Evolutionary conservation across 441 rosid genomes (phyloP).

Genomic region (Populus hybrid): DNA sequence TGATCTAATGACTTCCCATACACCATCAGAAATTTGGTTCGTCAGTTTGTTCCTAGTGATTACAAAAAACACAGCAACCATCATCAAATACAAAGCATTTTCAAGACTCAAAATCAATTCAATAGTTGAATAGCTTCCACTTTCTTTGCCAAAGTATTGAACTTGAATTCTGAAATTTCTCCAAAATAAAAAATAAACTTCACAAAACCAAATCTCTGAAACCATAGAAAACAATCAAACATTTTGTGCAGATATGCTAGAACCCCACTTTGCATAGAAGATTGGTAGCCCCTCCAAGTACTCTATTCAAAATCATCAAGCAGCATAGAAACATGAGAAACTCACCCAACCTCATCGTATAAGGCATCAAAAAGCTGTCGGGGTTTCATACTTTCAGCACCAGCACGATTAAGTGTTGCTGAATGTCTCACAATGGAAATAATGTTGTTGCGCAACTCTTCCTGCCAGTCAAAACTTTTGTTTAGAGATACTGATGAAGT

Average conservation of each 20-base stretch:
- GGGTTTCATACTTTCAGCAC: constrained; percentile 69
- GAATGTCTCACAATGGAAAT: constrained; percentile 70
- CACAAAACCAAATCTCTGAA: not conserved
- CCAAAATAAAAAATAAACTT: not conserved
- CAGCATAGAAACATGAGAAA: not conserved
- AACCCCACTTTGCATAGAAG: not conserved
- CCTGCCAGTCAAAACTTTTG: constrained; percentile 41
- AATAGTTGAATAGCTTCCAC: not conserved
- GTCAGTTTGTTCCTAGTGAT: constrained; percentile 51
- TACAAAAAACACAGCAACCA: constrained; percentile 3
- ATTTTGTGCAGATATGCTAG: not conserved
- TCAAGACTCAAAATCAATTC: not conserved
- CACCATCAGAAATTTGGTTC: constrained; percentile 70
- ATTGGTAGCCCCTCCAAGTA: not conserved
- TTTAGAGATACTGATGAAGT: constrained; percentile 7
- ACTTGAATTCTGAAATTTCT: not conserved
- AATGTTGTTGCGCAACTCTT: constrained; percentile 64
- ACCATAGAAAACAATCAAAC: not conserved
- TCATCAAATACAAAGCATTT: not conserved
- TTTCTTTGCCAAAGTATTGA: not conserved
- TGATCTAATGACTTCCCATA: constrained; percentile 81
- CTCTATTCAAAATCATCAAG: not conserved
- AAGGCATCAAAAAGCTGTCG: constrained; percentile 88
- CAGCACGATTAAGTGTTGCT: constrained; percentile 50
- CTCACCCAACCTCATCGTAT: constrained; percentile 76